A percentile compares a stretch with the other conserved stretches of the same genome.
Conservation (phyloP, 2,329 filamentous ascomycete genomes). For the Diaporthe citri region DNA sequence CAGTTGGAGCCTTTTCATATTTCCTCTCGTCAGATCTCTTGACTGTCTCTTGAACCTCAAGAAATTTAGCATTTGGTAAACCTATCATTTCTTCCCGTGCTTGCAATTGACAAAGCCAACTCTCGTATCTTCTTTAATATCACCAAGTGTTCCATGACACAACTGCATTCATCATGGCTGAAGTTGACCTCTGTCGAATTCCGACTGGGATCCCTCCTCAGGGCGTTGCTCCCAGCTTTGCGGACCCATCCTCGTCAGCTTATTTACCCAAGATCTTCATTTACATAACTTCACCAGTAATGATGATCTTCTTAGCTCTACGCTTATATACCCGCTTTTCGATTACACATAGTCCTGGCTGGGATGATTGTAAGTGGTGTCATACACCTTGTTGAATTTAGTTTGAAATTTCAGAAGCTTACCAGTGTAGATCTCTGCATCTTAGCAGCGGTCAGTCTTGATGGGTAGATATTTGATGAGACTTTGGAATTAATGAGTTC, state of each 20-base stretch:
- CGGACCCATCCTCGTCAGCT: not conserved
- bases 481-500: not conserved
- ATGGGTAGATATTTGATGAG: not conserved
- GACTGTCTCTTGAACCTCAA: not conserved
- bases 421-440: not conserved
- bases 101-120: not conserved
- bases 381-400: not conserved
- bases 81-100: not conserved
- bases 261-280: not conserved
- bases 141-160: not conserved
- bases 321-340: not conserved
- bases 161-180: not conserved
- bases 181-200: not conserved
- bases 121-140: not conserved
- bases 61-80: not conserved
- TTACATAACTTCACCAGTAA: not conserved
- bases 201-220: not conserved
- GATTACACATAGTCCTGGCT: not conserved
- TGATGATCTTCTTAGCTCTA: not conserved
- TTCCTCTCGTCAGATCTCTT: not conserved
- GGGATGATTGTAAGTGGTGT: not conserved
- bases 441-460: not conserved
- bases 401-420: not conserved
- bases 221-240: not conserved
- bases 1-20: not conserved